Conservation (phyloP, 768 basidiomycete species). For the Auricularia auricula-judae region DNA sequence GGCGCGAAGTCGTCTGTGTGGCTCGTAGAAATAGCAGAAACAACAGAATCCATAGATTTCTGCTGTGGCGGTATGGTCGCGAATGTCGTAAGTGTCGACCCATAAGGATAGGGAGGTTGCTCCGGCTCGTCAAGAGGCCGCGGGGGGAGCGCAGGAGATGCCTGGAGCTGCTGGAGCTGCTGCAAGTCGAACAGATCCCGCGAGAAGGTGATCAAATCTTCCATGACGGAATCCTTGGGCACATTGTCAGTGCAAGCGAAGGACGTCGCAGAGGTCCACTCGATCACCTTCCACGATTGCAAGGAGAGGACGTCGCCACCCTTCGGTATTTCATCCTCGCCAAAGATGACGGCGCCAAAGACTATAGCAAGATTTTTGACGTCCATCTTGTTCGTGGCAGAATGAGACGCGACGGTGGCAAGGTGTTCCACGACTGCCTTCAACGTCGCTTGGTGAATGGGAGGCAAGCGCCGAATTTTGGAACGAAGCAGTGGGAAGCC, state of each 20-base stretch:
- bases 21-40: not conserved
- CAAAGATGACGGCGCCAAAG: constrained; percentile 81
- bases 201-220: constrained; percentile 69
- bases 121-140: constrained; percentile 29
- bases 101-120: not conserved
- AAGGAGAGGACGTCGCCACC: constrained; percentile 65
- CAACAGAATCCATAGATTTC: not conserved
- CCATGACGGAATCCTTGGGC: constrained; percentile 61
- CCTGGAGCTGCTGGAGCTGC: constrained; percentile 62
- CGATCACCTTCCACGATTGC: constrained; percentile 51
- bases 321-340: constrained; percentile 82
- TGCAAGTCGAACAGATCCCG: constrained; percentile 57
- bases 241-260: not conserved
- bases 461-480: constrained; percentile 73
- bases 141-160: constrained; percentile 58
- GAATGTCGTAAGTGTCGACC: not conserved
- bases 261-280: not conserved
- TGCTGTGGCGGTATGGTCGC: not conserved
- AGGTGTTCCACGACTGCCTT: constrained; percentile 77
- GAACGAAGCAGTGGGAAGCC: constrained; percentile 72
- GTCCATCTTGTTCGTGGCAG: constrained; percentile 87
- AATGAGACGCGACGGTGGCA: constrained; percentile 50
- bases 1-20: not conserved
- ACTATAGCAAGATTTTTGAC: constrained; percentile 85
- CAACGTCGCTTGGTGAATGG: constrained; percentile 77